Percentiles rank a stretch among this genome's conserved stretches.
These are phyloP conservation scores for Groenewaldozyma auringiensis DNA, from an alignment of 1,139 yeast species.

Conservation along the genomic window DNA sequence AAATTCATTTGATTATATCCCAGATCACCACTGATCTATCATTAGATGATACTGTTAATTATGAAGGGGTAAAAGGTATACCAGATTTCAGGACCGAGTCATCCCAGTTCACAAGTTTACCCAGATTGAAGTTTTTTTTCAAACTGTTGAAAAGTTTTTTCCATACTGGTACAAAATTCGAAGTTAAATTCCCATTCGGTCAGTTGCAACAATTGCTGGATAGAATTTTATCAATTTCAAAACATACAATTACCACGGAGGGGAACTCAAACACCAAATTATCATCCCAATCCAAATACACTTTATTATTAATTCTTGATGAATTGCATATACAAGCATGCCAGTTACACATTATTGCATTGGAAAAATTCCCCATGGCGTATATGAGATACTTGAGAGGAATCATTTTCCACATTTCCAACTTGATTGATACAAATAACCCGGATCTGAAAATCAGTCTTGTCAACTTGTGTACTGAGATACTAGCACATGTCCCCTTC, in stretches of 20 bases:
- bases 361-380: background rate
- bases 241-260: slow-evolving; percentile 2
- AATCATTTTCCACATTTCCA: background rate
- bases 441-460: background rate
- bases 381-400: background rate
- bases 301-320: slow-evolving; percentile 7
- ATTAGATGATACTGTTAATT: slow-evolving; percentile 18
- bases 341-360: background rate
- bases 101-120: background rate
- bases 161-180: slow-evolving; percentile 20
- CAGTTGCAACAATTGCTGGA: slow-evolving; percentile 18
- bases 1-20: slow-evolving; percentile 19
- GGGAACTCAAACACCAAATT: slow-evolving; percentile 3
- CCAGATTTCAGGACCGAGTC: slow-evolving; percentile 5
- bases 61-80: slow-evolving; percentile 6
- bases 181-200: slow-evolving; percentile 27
- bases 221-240: slow-evolving; percentile 19
- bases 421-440: background rate
- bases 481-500: background rate
- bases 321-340: background rate
- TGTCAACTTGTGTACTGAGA: background rate
- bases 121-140: slow-evolving; percentile 20
- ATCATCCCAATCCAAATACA: slow-evolving; percentile 14
- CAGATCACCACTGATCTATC: slow-evolving; percentile 6
- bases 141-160: slow-evolving; percentile 21